Percentiles rank a stretch among this genome's conserved stretches.
phyloP scores from a whole-genome alignment of 2,329 filamentous ascomycete species.

The Aureobasidium sp. region DNA sequence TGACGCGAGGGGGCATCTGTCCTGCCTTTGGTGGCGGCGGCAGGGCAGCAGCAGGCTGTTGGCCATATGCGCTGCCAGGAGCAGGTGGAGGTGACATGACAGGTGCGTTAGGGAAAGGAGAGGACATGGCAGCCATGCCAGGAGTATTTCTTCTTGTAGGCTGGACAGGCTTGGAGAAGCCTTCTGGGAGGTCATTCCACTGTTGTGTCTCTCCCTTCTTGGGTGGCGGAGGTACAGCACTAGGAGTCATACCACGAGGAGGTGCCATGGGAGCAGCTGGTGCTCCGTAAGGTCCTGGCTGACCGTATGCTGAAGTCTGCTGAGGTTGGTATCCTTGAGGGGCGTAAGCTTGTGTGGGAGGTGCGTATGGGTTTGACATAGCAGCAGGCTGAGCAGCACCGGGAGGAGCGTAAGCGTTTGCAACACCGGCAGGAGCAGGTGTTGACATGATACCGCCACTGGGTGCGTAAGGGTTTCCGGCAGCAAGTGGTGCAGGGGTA shows the following conservation, averaged over 20 bases:
- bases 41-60: constrained; percentile 59
- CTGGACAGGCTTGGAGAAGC: constrained; percentile 56
- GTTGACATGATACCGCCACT: constrained; percentile 12
- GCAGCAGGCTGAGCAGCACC: constrained; percentile 33
- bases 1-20: constrained; percentile 56
- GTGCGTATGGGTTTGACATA: constrained; percentile 40
- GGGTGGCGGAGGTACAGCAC: constrained; percentile 54
- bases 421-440: constrained; percentile 20
- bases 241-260: constrained; percentile 56
- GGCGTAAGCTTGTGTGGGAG: constrained; percentile 30
- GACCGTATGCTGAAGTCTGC: constrained; percentile 15
- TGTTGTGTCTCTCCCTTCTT: constrained; percentile 63
- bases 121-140: constrained; percentile 54
- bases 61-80: constrained; percentile 46
- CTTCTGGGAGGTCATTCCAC: constrained; percentile 93
- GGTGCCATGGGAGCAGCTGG: constrained; percentile 42
- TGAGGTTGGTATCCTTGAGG: constrained; percentile 44
- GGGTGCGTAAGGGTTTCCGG: constrained; percentile 31
- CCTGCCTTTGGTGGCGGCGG: constrained; percentile 78
- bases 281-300: constrained; percentile 12
- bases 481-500: constrained; percentile 16
- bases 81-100: constrained; percentile 46
- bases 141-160: constrained; percentile 67
- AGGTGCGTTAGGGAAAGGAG: constrained; percentile 63
- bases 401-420: constrained; percentile 17